Base-by-base conservation (phyloP, 208 protist genomes). In the Leishmania amazonensis region DNA sequence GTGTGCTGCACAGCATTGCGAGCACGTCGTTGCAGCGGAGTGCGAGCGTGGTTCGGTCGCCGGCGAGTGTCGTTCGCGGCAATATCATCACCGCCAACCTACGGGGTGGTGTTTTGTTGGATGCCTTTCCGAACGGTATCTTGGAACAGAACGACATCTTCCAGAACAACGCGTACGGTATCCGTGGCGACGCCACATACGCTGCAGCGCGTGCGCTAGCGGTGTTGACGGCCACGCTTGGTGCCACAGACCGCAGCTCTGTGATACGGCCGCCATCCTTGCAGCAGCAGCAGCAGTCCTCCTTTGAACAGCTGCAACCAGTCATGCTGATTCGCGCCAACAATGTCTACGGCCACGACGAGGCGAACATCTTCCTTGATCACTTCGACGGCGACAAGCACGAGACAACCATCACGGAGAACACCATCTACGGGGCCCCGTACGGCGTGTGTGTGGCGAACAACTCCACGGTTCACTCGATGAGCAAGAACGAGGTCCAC, bases 101-200 rank as follows among this genome's bases (percentile, higher is more conserved):
- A 7, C 89, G 83, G n/a, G 90, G 84, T 62, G 95, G 95, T n/a
- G 83, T 98, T 53, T 79, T 98, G 49, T 53, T 95, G 21, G 93
- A 96, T 68, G 35, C 65, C 21, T 65, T 76, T 47, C 70, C 85
- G 0, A 88, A 85, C 84, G 90, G 86, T 13, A 79, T 87, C 21
- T 40, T 96, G 47, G 90, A 94, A 77, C 87, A 91, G 38, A 98
- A 98, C 84, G 76, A 89, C 53, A 93, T 96, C 76, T 85, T 89
- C 67, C 83, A 86, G 40, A 97, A 97, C 84, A 79, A 76, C 60
- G 83, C 87, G 51, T 96, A 91, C 83, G 94, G 94, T 65, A 76
- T 97, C 8, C 84, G 87, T 28, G 92, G 83, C 3, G 91, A 97
- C 83, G 71, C 87, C 24, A 72, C 54, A 8, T 96, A 95, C 85